phyloP scores from a whole-genome alignment of 225 moss, liverwort and hornwort genomes.

The Ulota crispa region DNA sequence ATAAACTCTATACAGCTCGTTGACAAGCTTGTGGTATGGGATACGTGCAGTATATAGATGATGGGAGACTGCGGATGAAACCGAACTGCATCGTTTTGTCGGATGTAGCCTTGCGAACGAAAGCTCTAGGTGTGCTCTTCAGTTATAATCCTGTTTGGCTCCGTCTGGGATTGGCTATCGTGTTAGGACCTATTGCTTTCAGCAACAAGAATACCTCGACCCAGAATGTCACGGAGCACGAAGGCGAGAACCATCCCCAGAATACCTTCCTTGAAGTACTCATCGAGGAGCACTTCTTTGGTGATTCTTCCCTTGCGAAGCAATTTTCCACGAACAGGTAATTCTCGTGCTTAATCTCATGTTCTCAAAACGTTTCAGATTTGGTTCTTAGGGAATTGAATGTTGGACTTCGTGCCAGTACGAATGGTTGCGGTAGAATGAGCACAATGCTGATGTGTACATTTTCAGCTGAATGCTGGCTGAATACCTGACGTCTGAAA shows the following conservation, averaged over 20 bases:
- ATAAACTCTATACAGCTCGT: background rate
- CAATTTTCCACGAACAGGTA: constrained; percentile 72
- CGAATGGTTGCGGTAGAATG: background rate
- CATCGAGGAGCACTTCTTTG: constrained; percentile 72
- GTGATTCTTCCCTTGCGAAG: constrained; percentile 61
- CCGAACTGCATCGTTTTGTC: constrained; percentile 59
- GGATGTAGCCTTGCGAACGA: constrained; percentile 71
- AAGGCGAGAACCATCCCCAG: constrained; percentile 32
- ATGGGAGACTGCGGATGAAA: constrained; percentile 88
- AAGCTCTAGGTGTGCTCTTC: constrained; percentile 70
- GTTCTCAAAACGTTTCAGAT: background rate
- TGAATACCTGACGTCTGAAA: background rate
- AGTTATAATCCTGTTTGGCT: constrained; percentile 77
- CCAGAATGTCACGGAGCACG: constrained; percentile 13
- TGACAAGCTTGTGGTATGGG: constrained; percentile 20
- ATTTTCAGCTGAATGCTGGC: background rate
- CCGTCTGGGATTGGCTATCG: constrained; percentile 68
- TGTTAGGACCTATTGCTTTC: constrained; percentile 60
- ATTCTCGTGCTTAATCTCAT: background rate
- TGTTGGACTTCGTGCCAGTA: constrained; percentile 11
- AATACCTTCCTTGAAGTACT: constrained; percentile 65
- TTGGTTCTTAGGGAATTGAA: background rate
- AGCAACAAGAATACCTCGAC: constrained; percentile 31
- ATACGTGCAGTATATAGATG: constrained; percentile 73
- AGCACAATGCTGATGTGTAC: background rate